Evolutionary conservation across 495 filamentous ascomycete species (phyloP).

Genomic region (Tuber microsphaerosporum): DNA sequence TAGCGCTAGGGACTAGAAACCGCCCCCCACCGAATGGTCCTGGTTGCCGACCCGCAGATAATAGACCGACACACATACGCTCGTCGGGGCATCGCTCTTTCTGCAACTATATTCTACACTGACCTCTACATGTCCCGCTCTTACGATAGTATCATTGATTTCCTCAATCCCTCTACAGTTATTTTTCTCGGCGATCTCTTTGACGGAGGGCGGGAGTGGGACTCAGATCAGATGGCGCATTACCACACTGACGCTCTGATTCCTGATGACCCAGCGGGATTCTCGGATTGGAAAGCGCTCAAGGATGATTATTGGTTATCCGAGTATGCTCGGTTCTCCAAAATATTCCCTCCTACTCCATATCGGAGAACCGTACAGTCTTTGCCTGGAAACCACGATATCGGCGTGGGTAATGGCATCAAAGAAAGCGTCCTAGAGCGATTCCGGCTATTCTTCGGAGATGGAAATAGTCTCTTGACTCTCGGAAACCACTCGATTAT

Average conservation of each 20-base stretch:
- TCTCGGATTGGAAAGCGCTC: conserved; percentile 62
- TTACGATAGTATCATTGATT: conserved; percentile 60
- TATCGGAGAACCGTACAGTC: conserved; percentile 63
- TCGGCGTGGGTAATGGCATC: conserved; percentile 78
- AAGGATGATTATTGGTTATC: conserved; percentile 69
- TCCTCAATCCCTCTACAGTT: conserved; percentile 67
- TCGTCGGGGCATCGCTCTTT: conserved; percentile 80
- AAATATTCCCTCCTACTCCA: conserved; percentile 67
- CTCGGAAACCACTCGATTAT: conserved; percentile 93
- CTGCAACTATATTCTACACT: conserved; percentile 67
- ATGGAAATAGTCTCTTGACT: conserved; percentile 75
- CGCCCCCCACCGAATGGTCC: conserved; percentile 71
- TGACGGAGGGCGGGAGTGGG: conserved; percentile 89
- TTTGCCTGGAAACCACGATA: conserved; percentile 87
- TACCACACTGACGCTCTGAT: conserved; percentile 50
- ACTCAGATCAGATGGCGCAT: conserved; percentile 42
- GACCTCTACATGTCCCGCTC: conserved; percentile 79
- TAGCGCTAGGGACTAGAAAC: conserved; percentile 55
- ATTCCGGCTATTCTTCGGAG: conserved; percentile 80
- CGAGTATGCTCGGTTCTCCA: conserved; percentile 70
- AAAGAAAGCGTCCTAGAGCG: conserved; percentile 69
- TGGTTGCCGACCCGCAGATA: conserved; percentile 91
- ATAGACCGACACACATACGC: conserved; percentile 94
- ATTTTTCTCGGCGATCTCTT: conserved; percentile 90
- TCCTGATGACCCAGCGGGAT: conserved; percentile 13